A percentile compares a stretch with the other conserved stretches of the same genome.
These are phyloP conservation scores for Candida jianshihensis DNA, from an alignment of 805 yeast species.

Conservation along the genomic window DNA sequence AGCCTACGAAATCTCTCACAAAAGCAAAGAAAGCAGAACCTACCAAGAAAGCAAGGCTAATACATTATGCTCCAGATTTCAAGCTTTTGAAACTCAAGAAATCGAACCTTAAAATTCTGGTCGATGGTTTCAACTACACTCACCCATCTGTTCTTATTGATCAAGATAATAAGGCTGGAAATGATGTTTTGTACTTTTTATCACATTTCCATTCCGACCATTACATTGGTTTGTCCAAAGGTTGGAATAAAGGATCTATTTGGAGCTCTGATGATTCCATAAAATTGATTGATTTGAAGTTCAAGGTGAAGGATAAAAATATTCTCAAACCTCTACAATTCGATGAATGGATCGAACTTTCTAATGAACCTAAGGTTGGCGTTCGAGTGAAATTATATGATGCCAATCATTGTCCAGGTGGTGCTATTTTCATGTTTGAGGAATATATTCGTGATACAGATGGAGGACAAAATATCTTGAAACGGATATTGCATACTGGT, in stretches of 20 bases:
- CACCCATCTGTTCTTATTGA: conserved; percentile 34
- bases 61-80: conserved; percentile 34
- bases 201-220: conserved; percentile 94
- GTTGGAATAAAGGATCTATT: conserved; percentile 68
- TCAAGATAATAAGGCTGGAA: neutral
- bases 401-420: conserved; percentile 98
- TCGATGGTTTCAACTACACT: conserved; percentile 59
- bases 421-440: conserved; percentile 72
- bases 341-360: conserved; percentile 18
- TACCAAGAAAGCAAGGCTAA: neutral
- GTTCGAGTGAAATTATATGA: conserved; percentile 57
- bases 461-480: neutral
- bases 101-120: conserved; percentile 34
- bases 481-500: conserved; percentile 73
- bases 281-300: conserved; percentile 48
- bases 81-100: conserved; percentile 42
- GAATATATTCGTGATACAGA: conserved; percentile 24
- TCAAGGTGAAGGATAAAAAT: conserved; percentile 35
- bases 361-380: conserved; percentile 21
- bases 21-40: conserved; percentile 22
- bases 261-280: conserved; percentile 72
- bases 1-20: conserved; percentile 24
- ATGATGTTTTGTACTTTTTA: conserved; percentile 39
- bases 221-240: conserved; percentile 75
- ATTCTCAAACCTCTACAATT: conserved; percentile 36